Conservation (phyloP, 345 rosid species). For the Brassica carinata region DNA sequence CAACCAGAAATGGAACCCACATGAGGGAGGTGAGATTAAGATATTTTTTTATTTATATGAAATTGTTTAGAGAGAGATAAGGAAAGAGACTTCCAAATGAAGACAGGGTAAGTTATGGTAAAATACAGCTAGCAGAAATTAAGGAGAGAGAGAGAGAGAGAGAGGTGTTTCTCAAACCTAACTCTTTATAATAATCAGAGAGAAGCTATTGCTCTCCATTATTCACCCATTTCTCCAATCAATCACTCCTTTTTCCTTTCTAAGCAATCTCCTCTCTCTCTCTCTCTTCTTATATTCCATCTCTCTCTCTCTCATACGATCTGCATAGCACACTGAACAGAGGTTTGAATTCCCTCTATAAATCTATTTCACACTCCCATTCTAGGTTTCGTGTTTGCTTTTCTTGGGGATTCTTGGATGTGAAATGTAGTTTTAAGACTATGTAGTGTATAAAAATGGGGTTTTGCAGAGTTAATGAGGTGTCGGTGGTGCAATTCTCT, state of each 20-base stretch:
- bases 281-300: neutral
- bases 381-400: neutral
- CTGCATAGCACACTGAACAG: neutral
- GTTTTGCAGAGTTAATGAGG: neutral
- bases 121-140: conserved; percentile 43
- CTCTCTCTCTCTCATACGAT: neutral
- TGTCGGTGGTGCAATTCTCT: conserved; percentile 33
- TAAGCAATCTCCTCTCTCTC: neutral
- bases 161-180: conserved; percentile 7
- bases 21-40: conserved; percentile 33
- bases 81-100: conserved; percentile 44
- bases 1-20: conserved; percentile 36
- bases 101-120: conserved; percentile 45
- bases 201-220: conserved; percentile 1
- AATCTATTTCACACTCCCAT: neutral
- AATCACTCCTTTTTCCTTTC: neutral
- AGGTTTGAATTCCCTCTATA: conserved; percentile 17
- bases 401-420: conserved; percentile 7
- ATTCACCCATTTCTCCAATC: neutral
- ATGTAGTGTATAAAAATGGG: neutral
- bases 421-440: neutral
- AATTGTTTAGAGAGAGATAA: conserved; percentile 24
- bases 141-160: conserved; percentile 1
- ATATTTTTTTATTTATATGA: neutral
- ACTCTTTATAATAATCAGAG: neutral